These are phyloP conservation scores for Lichtheimia ornata DNA, from an alignment of 371 early-diverging fungal species.

Conservation along the genomic window DNA sequence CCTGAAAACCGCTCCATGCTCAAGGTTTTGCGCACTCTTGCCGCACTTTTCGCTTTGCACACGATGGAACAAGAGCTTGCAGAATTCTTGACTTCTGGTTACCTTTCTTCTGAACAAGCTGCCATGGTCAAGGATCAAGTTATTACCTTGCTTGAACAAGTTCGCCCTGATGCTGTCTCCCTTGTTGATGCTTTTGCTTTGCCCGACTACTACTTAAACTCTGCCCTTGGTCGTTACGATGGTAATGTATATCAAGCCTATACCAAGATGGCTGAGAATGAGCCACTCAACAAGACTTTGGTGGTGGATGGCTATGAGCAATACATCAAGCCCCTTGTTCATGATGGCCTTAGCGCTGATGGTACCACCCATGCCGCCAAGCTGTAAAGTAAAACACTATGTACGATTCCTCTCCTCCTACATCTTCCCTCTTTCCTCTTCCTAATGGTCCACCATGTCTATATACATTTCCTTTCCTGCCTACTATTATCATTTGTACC, in stretches of 20 bases:
- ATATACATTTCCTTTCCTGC: too few relatives aligned
- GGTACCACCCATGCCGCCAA: too few relatives aligned
- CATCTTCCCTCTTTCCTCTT: too few relatives aligned
- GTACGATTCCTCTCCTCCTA: too few relatives aligned
- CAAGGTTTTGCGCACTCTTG: constrained; percentile 47
- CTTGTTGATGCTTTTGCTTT: constrained; percentile 80
- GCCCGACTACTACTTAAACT: constrained; percentile 76
- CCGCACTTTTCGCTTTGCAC: constrained; percentile 62
- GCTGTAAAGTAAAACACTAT: too few relatives aligned
- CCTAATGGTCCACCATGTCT: too few relatives aligned
- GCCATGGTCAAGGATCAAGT: constrained; percentile 52
- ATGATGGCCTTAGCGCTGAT: constrained; percentile 15
- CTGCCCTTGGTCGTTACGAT: constrained; percentile 75
- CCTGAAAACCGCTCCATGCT: constrained; percentile 25
- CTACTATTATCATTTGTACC: too few relatives aligned
- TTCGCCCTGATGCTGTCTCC: constrained; percentile 73
- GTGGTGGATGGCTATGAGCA: constrained; percentile 60
- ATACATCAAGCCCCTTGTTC: constrained; percentile 55
- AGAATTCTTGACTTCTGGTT: constrained; percentile 63
- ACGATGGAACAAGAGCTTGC: constrained; percentile 67
- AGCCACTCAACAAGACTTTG: constrained; percentile 66
- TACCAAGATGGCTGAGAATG: constrained; percentile 67
- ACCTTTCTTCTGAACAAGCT: constrained; percentile 49
- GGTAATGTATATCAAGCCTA: constrained; percentile 78
- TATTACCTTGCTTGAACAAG: constrained; percentile 48